Conservation (phyloP, 1,139 yeast species). For the Blastobotrys indianensis region DNA sequence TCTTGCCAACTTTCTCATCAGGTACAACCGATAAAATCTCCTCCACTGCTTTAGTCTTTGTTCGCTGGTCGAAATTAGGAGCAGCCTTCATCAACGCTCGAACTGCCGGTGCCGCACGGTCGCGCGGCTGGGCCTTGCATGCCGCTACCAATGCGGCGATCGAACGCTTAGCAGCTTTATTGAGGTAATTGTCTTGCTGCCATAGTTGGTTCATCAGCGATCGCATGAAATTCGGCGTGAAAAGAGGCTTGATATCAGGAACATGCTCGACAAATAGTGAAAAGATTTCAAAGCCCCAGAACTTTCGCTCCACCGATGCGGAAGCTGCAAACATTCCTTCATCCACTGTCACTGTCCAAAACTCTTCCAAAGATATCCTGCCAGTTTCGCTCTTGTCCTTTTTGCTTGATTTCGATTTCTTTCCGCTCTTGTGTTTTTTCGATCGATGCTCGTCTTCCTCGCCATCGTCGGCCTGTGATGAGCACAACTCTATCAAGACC, state of each 20-base stretch:
- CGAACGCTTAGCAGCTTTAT: constrained; percentile 53
- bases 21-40: constrained; percentile 38
- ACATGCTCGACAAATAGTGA: constrained; percentile 40
- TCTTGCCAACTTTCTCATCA: constrained; percentile 26
- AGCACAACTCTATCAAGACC: constrained; percentile 43
- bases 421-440: constrained; percentile 25
- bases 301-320: constrained; percentile 81
- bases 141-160: neutral
- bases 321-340: constrained; percentile 70
- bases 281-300: constrained; percentile 78
- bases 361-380: constrained; percentile 46
- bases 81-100: constrained; percentile 51
- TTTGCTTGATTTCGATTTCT: constrained; percentile 26
- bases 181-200: constrained; percentile 57
- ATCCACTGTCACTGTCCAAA: constrained; percentile 78
- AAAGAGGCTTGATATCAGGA: constrained; percentile 38
- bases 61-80: constrained; percentile 68
- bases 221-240: constrained; percentile 69
- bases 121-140: neutral
- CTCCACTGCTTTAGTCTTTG: constrained; percentile 66
- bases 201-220: constrained; percentile 73
- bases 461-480: constrained; percentile 22
- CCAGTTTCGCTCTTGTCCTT: constrained; percentile 15
- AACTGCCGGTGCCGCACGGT: constrained; percentile 46
- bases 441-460: constrained; percentile 7